phyloP scores from a whole-genome alignment of 139 green algal species.

The Zygnema cylindricum region DNA sequence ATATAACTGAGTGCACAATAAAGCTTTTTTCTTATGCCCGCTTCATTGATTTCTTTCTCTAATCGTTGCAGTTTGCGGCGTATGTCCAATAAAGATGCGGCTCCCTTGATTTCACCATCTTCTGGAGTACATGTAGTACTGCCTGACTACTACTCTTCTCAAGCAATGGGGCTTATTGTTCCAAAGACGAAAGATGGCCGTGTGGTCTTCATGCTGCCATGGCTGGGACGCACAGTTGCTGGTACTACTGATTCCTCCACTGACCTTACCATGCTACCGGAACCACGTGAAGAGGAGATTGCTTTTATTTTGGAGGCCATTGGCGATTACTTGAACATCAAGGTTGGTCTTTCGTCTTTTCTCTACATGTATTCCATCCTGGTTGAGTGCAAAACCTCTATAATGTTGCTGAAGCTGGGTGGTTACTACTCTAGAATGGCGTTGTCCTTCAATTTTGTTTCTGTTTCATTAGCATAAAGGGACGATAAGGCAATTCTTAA shows the following conservation, averaged over 20 bases:
- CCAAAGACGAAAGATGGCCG: constrained; percentile 96
- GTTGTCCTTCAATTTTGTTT: too few species aligned
- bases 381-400: too few species aligned
- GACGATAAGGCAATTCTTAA: too few species aligned
- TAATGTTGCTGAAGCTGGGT: too few species aligned
- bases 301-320: constrained; percentile 94
- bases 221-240: constrained; percentile 79
- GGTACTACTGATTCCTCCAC: constrained; percentile 86
- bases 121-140: constrained; percentile 92
- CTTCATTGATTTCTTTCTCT: constrained; percentile 87
- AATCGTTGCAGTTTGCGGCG: constrained; percentile 71
- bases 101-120: constrained; percentile 80
- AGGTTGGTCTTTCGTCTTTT: constrained; percentile 71
- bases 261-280: constrained; percentile 73
- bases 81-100: constrained; percentile 53
- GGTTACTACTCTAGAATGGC: too few species aligned
- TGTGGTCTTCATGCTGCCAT: constrained; percentile 96
- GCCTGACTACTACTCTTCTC: constrained; percentile 88
- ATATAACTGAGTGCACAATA: too few species aligned
- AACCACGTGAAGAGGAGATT: constrained; percentile 82
- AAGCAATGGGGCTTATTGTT: constrained; percentile 88
- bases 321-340: constrained; percentile 84
- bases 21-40: too few species aligned
- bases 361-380: too few species aligned
- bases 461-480: too few species aligned